Evolutionary conservation across 441 rosid species (phyloP), one percentile per base, ranked within the genome.

Genomic region (Euphorbia corollata): DNA sequence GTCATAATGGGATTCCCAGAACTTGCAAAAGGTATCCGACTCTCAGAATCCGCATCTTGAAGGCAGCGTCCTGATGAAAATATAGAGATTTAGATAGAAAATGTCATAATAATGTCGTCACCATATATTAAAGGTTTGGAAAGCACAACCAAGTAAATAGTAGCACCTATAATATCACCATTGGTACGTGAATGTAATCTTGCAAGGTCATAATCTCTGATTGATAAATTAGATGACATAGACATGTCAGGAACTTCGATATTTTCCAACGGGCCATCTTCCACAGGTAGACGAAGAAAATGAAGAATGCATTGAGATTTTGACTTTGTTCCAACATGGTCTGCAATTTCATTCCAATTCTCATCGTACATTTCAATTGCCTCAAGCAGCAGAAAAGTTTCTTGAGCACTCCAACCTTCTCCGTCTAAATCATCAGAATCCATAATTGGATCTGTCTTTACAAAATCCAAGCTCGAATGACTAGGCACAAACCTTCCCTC

Each of bases 291-390:
- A 51, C 92, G 90, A 15, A 92, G 86, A 77, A 92, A 92, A 79
- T 90, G 96, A 74, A 86, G 93, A 71, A 90, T 87, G 75, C 98
- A 92, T 72, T 92, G 98, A 27, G 98, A 94, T 83, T 92, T 92
- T 75, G 96, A 82, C 76, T 88, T 92, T 76, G 91, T 66, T 73
- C 92, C 91, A 63, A 92, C 97, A 83, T 87, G 89, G 59, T 89
- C 96, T 0, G 98, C 90, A 76, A 92, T 83, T 74, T 86, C 96
- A 81, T 84, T 73, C 98, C 98, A 92, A 69, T 86, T 90, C 65
- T 88, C 98, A 63, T 73, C 79, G 76, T 82, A 88, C 58, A 90
- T 78, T 76, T 92, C 98, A 84, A 88, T 73, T 53, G 93, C 98
- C 84, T 92, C 97, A 65, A 92, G 97, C 70, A 92, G 88, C 75